Conservation (phyloP, 257 asterid genomes). For the Ilex aquifolium region DNA sequence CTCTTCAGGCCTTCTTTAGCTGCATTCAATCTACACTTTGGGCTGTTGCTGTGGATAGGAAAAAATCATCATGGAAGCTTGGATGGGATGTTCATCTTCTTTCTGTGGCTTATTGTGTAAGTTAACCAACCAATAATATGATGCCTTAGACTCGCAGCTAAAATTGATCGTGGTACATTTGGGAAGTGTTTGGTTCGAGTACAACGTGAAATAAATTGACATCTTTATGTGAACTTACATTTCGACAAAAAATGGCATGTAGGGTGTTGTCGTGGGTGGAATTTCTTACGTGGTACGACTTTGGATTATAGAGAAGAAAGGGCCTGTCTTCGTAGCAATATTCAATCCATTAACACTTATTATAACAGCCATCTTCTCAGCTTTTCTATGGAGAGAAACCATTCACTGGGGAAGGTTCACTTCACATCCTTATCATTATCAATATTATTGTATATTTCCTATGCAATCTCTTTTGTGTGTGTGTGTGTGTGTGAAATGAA, state of each 20-base stretch:
- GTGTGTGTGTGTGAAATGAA: background rate
- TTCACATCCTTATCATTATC: background rate
- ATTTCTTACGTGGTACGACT: conserved; percentile 22
- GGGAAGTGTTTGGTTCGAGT: too few relatives aligned
- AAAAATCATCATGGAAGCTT: conserved; percentile 24
- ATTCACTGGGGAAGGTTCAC: conserved; percentile 26
- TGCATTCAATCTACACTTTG: conserved; percentile 16
- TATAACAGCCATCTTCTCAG: conserved; percentile 23
- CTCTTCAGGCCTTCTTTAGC: conserved; percentile 24
- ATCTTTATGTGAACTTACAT: too few relatives aligned
- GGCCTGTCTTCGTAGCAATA: conserved; percentile 25
- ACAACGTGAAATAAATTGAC: too few relatives aligned
- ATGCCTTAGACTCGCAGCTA: too few relatives aligned
- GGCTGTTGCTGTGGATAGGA: conserved; percentile 20
- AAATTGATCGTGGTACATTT: too few relatives aligned
- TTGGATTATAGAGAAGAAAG: conserved; percentile 28
- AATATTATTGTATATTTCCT: too few relatives aligned
- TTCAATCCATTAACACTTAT: conserved; percentile 27
- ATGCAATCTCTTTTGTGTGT: too few relatives aligned
- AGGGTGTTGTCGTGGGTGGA: conserved; percentile 24
- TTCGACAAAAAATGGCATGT: background rate
- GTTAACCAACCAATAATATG: background rate
- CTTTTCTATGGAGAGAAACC: conserved; percentile 18
- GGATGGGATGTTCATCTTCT: conserved; percentile 23
- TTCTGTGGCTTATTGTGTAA: conserved; percentile 29